Conservation (phyloP, 345 rosid genomes). For the Arabidopsis arenosa region DNA sequence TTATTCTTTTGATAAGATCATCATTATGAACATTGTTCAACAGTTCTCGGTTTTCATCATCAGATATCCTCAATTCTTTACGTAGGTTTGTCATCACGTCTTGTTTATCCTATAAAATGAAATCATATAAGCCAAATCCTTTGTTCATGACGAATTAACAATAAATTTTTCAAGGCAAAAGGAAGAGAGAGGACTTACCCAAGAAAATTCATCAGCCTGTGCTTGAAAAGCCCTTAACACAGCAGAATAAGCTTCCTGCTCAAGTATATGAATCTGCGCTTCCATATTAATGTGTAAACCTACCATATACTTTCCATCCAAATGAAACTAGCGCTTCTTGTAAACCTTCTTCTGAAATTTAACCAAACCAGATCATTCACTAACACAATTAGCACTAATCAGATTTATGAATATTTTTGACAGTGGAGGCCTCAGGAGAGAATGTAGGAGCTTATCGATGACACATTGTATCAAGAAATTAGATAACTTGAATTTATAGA, state of each 20-base stretch:
- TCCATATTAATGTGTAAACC: conserved; percentile 61
- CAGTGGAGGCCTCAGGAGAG: not conserved
- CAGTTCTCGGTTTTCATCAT: conserved; percentile 91
- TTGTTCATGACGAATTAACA: not conserved
- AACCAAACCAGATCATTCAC: not conserved
- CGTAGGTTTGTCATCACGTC: conserved; percentile 88
- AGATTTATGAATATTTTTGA: not conserved
- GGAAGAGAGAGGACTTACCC: conserved; percentile 57
- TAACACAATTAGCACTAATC: not conserved
- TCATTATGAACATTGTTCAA: conserved; percentile 76
- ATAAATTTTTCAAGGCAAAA: not conserved
- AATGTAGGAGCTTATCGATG: not conserved
- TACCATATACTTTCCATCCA: conserved; percentile 31
- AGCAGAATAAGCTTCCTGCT: conserved; percentile 95
- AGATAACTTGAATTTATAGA: not conserved
- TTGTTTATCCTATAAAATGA: conserved; percentile 74
- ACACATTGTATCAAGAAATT: not conserved
- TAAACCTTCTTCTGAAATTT: conserved; percentile 22
- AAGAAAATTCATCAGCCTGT: conserved; percentile 91
- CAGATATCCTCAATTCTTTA: conserved; percentile 89
- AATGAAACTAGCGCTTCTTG: conserved; percentile 9
- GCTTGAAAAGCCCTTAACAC: conserved; percentile 92
- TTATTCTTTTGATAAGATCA: conserved; percentile 72
- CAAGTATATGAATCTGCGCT: conserved; percentile 80
- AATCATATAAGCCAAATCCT: conserved; percentile 10